phyloP scores from a whole-genome alignment of 495 filamentous ascomycete genomes.

The Neurospora sublineolata region DNA sequence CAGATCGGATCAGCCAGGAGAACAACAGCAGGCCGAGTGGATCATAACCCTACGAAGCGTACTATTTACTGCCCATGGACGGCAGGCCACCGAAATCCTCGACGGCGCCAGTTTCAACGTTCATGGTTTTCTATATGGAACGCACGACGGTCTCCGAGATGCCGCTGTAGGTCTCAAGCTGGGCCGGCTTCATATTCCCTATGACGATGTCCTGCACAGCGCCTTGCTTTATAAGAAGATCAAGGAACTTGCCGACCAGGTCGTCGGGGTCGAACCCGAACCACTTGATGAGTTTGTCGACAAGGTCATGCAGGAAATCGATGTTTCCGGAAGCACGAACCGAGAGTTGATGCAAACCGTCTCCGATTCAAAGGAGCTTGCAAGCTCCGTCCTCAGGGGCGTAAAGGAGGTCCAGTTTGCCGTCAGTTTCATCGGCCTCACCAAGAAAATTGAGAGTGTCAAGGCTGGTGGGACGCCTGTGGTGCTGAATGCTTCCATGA shows the following conservation, averaged over 20 bases:
- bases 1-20: conserved; percentile 53
- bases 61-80: conserved; percentile 73
- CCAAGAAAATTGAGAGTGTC: conserved; percentile 58
- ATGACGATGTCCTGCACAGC: conserved; percentile 69
- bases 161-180: conserved; percentile 82
- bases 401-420: conserved; percentile 96
- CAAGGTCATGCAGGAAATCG: conserved; percentile 69
- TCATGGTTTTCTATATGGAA: conserved; percentile 83
- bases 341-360: conserved; percentile 72
- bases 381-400: conserved; percentile 78
- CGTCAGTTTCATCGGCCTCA: conserved; percentile 80
- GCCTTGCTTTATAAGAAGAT: conserved; percentile 35
- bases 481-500: conserved; percentile 79
- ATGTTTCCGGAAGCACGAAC: conserved; percentile 58
- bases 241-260: conserved; percentile 15
- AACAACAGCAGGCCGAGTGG: conserved; percentile 86
- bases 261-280: conserved; percentile 18
- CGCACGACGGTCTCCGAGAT: conserved; percentile 78
- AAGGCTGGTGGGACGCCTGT: conserved; percentile 56
- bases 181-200: conserved; percentile 79
- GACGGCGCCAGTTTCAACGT: conserved; percentile 82
- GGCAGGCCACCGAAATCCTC: conserved; percentile 76
- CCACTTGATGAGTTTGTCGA: conserved; percentile 52
- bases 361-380: conserved; percentile 86
- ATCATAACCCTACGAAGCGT: conserved; percentile 76